These are phyloP conservation scores for Monosporascus ibericus DNA, from an alignment of 2,329 filamentous ascomycete species.

Conservation along the genomic window DNA sequence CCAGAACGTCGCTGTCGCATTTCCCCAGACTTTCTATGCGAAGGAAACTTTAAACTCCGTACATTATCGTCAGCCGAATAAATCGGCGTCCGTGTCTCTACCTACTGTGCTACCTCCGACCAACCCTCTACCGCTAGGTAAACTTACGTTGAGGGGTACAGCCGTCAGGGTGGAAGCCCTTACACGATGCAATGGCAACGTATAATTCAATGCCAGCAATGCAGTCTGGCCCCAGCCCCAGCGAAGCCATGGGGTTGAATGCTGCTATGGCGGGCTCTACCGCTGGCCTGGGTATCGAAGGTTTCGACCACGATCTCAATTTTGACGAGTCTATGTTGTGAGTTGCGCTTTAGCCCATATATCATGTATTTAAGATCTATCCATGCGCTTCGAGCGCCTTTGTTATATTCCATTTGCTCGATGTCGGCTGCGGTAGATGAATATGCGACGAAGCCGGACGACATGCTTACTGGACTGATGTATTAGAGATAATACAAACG, in stretches of 20 bases:
- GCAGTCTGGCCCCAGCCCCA: slow-evolving; percentile 36
- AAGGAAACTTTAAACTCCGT: too few relatives aligned
- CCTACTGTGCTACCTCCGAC: not conserved
- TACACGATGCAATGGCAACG: slow-evolving; percentile 48
- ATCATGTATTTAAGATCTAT: not conserved
- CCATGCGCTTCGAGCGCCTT: too few relatives aligned
- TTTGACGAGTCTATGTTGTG: slow-evolving; percentile 55
- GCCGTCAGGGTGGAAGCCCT: slow-evolving; percentile 18
- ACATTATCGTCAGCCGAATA: too few relatives aligned
- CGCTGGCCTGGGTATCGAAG: slow-evolving; percentile 37
- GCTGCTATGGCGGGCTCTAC: slow-evolving; percentile 26
- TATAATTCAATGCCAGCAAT: slow-evolving; percentile 52
- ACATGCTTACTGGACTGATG: slow-evolving; percentile 5
- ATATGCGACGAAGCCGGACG: slow-evolving; percentile 1
- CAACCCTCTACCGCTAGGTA: not conserved
- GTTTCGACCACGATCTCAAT: slow-evolving; percentile 44
- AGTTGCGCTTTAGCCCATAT: slow-evolving; percentile 20
- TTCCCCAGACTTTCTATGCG: not conserved
- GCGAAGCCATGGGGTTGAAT: slow-evolving; percentile 42
- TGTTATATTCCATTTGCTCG: too few relatives aligned
- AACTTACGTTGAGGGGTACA: not conserved
- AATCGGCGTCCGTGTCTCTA: not conserved
- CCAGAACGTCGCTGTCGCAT: not conserved
- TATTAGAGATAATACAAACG: slow-evolving; percentile 36
- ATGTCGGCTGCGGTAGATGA: not conserved